These are phyloP conservation scores for Sindora glabra DNA, from an alignment of 306 rosid species.

Conservation along the genomic window DNA sequence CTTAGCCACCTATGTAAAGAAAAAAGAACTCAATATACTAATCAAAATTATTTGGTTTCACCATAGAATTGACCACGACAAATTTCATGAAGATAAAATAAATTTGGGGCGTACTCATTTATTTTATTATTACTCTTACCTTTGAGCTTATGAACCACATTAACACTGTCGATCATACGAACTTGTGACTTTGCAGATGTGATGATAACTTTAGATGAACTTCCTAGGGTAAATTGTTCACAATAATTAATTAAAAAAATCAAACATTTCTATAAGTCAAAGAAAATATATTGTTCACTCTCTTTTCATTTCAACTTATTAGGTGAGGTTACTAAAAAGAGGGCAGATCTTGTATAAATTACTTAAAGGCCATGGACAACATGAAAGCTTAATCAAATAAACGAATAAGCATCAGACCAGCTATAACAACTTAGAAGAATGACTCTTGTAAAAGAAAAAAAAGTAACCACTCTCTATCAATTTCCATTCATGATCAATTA, in stretches of 20 bases:
- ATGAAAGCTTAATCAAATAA: too few species aligned
- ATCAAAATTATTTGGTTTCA: background rate
- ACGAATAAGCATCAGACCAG: too few species aligned
- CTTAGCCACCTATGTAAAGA: too few species aligned
- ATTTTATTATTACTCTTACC: slow-evolving; percentile 35
- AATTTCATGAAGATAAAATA: slow-evolving; percentile 4
- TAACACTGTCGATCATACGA: slow-evolving; percentile 77
- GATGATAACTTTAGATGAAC: slow-evolving; percentile 84
- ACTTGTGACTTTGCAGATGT: slow-evolving; percentile 95
- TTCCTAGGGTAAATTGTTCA: slow-evolving; percentile 95
- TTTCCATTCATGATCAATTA: too few species aligned
- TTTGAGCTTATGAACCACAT: slow-evolving; percentile 87
- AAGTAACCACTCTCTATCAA: too few species aligned
- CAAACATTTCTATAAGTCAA: slow-evolving; percentile 3
- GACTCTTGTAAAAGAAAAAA: too few species aligned
- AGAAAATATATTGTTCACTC: background rate
- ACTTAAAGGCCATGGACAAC: slow-evolving; percentile 99
- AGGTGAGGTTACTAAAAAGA: background rate
- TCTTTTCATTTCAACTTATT: background rate
- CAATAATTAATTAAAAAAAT: slow-evolving; percentile 14
- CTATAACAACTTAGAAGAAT: too few species aligned
- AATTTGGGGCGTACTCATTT: background rate
- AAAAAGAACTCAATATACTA: too few species aligned
- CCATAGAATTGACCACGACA: background rate
- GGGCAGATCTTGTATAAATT: slow-evolving; percentile 11